Conservation (phyloP, 805 yeast species). For the Zygosaccharomyces rouxii region DNA sequence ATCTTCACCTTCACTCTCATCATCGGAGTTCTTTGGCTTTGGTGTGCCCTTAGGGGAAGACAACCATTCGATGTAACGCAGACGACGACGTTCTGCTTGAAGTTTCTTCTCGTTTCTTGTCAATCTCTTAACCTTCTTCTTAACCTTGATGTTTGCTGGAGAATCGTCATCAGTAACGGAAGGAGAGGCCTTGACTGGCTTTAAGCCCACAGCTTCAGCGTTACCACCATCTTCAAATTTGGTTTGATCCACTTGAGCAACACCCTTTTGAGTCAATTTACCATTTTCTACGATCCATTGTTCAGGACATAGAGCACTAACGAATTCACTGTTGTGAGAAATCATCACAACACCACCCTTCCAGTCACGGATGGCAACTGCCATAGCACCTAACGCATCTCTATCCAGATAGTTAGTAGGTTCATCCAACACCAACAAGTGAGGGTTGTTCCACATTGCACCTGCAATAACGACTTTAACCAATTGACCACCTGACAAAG, state of each 20-base stretch:
- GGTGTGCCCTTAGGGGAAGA: constrained; percentile 98
- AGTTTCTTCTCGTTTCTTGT: constrained; percentile 93
- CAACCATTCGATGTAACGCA: constrained; percentile 92
- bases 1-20: constrained; percentile 40
- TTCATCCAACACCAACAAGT: constrained; percentile 91
- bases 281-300: constrained; percentile 98
- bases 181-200: constrained; percentile 45
- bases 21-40: constrained; percentile 88
- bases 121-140: constrained; percentile 90
- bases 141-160: constrained; percentile 93
- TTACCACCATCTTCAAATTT: constrained; percentile 80
- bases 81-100: constrained; percentile 89
- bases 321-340: constrained; percentile 95
- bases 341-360: constrained; percentile 97
- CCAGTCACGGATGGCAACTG: constrained; percentile 98
- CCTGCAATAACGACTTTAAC: constrained; percentile 99
- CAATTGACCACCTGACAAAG: constrained; percentile 95
- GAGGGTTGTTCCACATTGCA: constrained; percentile 99
- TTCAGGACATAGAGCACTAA: constrained; percentile 96
- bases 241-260: constrained; percentile 64
- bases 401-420: constrained; percentile 98
- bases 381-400: constrained; percentile 95
- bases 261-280: constrained; percentile 77
- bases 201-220: constrained; percentile 44
- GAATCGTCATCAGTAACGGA: constrained; percentile 69